Conservation (phyloP, 1,139 yeast species). For the Chernovozyma aurita region DNA sequence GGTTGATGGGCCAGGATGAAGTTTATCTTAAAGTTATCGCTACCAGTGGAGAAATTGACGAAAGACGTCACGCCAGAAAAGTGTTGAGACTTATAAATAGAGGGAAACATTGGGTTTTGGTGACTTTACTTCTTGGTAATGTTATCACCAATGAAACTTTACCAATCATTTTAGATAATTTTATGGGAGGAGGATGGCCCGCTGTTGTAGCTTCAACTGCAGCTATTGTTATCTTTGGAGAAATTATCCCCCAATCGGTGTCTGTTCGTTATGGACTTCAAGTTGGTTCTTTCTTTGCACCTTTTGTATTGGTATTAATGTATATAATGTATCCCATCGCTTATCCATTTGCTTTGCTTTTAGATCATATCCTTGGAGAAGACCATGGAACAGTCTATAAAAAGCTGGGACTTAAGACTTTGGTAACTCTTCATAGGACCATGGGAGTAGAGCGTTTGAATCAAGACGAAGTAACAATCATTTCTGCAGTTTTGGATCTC, state of each 20-base stretch:
- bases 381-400: constrained; percentile 95
- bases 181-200: constrained; percentile 96
- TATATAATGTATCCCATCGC: constrained; percentile 89
- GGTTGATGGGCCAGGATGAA: constrained; percentile 97
- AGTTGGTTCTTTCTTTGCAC: constrained; percentile 87
- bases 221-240: constrained; percentile 91
- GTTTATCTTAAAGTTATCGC: constrained; percentile 75
- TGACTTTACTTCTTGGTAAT: constrained; percentile 77
- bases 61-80: constrained; percentile 65
- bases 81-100: constrained; percentile 69
- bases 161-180: constrained; percentile 89
- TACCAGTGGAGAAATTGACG: constrained; percentile 52
- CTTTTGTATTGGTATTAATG: constrained; percentile 83
- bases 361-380: constrained; percentile 84
- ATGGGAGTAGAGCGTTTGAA: constrained; percentile 94
- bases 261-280: constrained; percentile 91
- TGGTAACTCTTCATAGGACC: constrained; percentile 87
- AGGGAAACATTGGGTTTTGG: constrained; percentile 98
- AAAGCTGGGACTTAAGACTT: constrained; percentile 86
- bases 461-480: constrained; percentile 94
- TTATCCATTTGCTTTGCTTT: constrained; percentile 77
- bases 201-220: constrained; percentile 93
- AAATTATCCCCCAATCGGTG: constrained; percentile 90
- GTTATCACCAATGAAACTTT: constrained; percentile 94
- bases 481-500: constrained; percentile 87